A percentile compares a stretch with the other conserved stretches of the same genome.
Conservation (phyloP, 345 rosid genomes). For the Camelina laxa region DNA sequence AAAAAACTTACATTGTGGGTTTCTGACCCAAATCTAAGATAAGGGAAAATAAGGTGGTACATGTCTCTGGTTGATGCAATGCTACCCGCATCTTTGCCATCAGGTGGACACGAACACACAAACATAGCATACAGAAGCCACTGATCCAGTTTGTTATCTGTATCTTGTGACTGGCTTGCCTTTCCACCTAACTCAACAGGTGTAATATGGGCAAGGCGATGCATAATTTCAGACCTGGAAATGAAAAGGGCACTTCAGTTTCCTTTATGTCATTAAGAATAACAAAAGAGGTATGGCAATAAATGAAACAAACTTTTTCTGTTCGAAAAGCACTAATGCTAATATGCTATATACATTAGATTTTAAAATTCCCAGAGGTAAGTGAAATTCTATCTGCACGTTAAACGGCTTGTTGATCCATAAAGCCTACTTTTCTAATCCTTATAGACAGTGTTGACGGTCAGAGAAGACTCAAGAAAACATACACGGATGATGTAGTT, state of each 20-base stretch:
- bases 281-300: conserved; percentile 16
- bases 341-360: not conserved
- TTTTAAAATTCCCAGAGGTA: conserved; percentile 2
- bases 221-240: conserved; percentile 77
- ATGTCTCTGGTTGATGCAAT: conserved; percentile 80
- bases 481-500: conserved; percentile 19
- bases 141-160: conserved; percentile 92
- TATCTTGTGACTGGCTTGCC: conserved; percentile 87
- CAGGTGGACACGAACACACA: conserved; percentile 96
- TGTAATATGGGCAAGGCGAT: conserved; percentile 86
- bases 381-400: conserved; percentile 4
- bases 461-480: conserved; percentile 29
- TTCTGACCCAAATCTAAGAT: conserved; percentile 90
- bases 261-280: conserved; percentile 20
- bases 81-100: conserved; percentile 78
- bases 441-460: conserved; percentile 14
- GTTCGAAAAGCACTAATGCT: conserved; percentile 9
- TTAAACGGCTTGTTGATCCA: conserved; percentile 22
- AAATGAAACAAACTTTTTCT: conserved; percentile 8
- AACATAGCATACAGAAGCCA: conserved; percentile 98
- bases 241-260: conserved; percentile 34
- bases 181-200: conserved; percentile 95
- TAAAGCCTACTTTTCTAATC: conserved; percentile 21
- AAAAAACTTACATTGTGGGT: conserved; percentile 69
- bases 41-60: conserved; percentile 86